These are phyloP conservation scores for Heterobasidion parviporum DNA, from an alignment of 1,284 basidiomycete genomes.

Conservation along the genomic window DNA sequence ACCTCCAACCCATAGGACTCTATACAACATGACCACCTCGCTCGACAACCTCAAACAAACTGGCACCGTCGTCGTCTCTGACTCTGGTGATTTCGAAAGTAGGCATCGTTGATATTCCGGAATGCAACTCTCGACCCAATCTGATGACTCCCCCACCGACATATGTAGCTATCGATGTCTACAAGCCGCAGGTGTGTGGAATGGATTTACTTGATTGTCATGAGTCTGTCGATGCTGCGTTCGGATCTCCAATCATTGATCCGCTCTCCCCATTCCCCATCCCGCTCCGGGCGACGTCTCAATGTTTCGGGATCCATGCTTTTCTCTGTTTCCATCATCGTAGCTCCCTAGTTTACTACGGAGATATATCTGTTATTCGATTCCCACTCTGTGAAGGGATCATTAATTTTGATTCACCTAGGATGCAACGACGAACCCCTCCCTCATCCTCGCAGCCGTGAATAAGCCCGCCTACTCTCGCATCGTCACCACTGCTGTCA, in stretches of 20 bases:
- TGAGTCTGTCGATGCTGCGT: too few species aligned
- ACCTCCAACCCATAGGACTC: neutral
- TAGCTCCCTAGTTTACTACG: too few species aligned
- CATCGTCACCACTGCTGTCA: conserved; percentile 79
- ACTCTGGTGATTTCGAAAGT: conserved; percentile 86
- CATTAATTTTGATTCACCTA: conserved; percentile 17
- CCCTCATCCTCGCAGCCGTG: conserved; percentile 87
- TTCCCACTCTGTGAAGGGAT: too few species aligned
- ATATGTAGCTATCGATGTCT: conserved; percentile 70
- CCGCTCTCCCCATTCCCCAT: too few species aligned
- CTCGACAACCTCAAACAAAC: conserved; percentile 85
- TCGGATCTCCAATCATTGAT: too few species aligned
- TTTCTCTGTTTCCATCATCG: too few species aligned
- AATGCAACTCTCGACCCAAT: neutral
- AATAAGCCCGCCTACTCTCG: conserved; percentile 83
- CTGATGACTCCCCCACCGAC: neutral
- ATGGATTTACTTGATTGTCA: neutral
- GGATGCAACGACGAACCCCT: conserved; percentile 95
- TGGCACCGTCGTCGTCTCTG: conserved; percentile 92
- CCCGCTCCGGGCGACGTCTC: too few species aligned
- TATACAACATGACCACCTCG: conserved; percentile 66
- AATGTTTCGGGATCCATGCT: too few species aligned
- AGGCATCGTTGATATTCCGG: conserved; percentile 21
- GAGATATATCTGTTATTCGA: too few species aligned
- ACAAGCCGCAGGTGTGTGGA: conserved; percentile 77